Base-by-base conservation (phyloP, 805 yeast species). In the Monosporozyma yasuniensis region DNA sequence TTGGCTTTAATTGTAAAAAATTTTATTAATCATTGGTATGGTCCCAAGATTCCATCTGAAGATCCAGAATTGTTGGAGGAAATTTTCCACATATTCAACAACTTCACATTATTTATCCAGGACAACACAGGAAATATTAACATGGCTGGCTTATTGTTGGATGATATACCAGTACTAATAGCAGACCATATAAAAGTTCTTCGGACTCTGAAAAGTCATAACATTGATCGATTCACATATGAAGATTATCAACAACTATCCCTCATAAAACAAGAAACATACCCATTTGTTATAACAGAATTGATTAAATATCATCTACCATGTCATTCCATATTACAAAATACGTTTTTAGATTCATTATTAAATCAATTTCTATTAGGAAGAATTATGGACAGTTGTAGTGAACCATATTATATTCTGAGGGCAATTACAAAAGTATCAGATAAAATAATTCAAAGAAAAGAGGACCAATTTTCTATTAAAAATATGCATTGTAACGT, bases 21-120 rank as follows among this genome's bases (percentile, higher is more conserved):
- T 46, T 64, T 59, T 47, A 47, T 65, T 8, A 47, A 46, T 5
- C 47, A 60, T 12, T 65, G 69, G 69, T 64, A 64, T 49, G 68
- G 68, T 12, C 32, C 50, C n/a, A 65, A 62, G 48, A 58, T 65
- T 4, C 60, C 63, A 8, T 56, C 66, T 1, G 19, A 52, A 6
- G 62, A 62, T 45, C 56, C 54, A 18, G 57, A 60, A 37, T 56
- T 65, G 19, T 34, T 56, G 16, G 50, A 34, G 1, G 49, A 51
- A 23, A 7, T 63, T 10, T 61, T 56, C 25, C 47, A 57, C 23
- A 14, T 56, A 6, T 30, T 60, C 12, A 52, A 61, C 18, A 44
- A 42, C 8, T 22, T 54, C 2, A 37, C 56, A 16, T 19, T 43
- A 5, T 50, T 45, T 43, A 9, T 54, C 8, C 19, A n/a, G 14